Conservation (phyloP, 169 alveolate species). For the Eimeria necatrix region DNA sequence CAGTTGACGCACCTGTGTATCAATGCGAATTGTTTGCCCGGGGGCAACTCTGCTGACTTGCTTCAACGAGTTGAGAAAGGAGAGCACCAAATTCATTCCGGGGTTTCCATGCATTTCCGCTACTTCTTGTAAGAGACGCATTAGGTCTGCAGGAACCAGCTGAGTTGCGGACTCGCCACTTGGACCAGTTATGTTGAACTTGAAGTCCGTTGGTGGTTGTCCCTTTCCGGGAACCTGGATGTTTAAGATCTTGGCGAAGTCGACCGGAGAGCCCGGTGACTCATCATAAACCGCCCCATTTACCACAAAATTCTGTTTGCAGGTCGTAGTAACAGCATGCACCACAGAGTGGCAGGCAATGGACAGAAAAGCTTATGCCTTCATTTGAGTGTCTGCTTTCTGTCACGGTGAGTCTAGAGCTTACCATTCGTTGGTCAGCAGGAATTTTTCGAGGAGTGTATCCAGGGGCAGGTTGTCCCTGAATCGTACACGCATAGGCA, state of each 20-base stretch:
- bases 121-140: slow-evolving; percentile 57
- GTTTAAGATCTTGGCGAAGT: slow-evolving; percentile 44
- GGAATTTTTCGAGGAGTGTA: background rate
- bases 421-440: slow-evolving; percentile 29
- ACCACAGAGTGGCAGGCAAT: background rate
- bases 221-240: slow-evolving; percentile 63
- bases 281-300: slow-evolving; percentile 46
- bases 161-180: slow-evolving; percentile 34
- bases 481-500: background rate
- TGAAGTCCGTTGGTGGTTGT: slow-evolving; percentile 37
- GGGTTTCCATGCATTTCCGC: slow-evolving; percentile 69
- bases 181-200: slow-evolving; percentile 55
- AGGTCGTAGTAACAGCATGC: background rate
- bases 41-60: slow-evolving; percentile 72
- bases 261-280: slow-evolving; percentile 25
- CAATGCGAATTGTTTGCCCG: slow-evolving; percentile 58
- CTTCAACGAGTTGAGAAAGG: slow-evolving; percentile 66
- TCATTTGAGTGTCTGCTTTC: background rate
- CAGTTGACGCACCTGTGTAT: slow-evolving; percentile 25
- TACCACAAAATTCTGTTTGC: slow-evolving; percentile 63
- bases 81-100: slow-evolving; percentile 55
- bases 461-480: slow-evolving; percentile 74
- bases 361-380: background rate
- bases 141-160: slow-evolving; percentile 58
- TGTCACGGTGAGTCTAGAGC: background rate